These are phyloP conservation scores for Candida neerlandica DNA, from an alignment of 1,139 yeast species.

Conservation along the genomic window DNA sequence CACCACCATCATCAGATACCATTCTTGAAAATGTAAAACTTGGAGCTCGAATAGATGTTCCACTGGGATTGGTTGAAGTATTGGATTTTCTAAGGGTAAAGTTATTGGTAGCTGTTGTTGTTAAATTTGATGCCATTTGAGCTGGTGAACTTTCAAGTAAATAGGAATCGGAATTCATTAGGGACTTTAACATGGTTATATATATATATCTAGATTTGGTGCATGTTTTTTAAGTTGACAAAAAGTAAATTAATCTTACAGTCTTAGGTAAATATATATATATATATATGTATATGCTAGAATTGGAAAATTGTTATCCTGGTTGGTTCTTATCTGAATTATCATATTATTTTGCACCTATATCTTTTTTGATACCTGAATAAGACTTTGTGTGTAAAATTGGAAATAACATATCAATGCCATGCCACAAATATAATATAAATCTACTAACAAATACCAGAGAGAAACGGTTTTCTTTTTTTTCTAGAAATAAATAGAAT, in stretches of 20 bases:
- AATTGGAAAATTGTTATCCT: not conserved
- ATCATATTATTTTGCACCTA: not conserved
- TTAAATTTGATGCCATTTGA: constrained; percentile 6
- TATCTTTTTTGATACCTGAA: not conserved
- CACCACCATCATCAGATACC: constrained; percentile 7
- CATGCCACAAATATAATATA: too few species aligned
- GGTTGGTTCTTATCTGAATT: not conserved
- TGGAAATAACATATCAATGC: not conserved
- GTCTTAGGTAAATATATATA: too few species aligned
- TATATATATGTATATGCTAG: not conserved
- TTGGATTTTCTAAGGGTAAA: constrained; percentile 1
- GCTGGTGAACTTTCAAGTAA: constrained; percentile 12
- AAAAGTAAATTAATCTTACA: too few species aligned
- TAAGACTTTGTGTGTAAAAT: not conserved
- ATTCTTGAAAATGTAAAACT: constrained; percentile 11
- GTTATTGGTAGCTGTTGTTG: constrained; percentile 7
- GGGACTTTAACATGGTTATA: constrained; percentile 14
- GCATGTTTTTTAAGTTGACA: too few species aligned
- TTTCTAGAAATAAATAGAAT: too few species aligned
- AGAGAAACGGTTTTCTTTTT: too few species aligned
- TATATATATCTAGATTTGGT: not conserved
- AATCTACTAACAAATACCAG: too few species aligned
- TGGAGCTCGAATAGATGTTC: constrained; percentile 11
- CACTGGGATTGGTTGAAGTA: constrained; percentile 3
- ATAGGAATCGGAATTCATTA: constrained; percentile 14